These are phyloP conservation scores for Durio zibethinus DNA, from an alignment of 345 rosid species.

Conservation along the genomic window DNA sequence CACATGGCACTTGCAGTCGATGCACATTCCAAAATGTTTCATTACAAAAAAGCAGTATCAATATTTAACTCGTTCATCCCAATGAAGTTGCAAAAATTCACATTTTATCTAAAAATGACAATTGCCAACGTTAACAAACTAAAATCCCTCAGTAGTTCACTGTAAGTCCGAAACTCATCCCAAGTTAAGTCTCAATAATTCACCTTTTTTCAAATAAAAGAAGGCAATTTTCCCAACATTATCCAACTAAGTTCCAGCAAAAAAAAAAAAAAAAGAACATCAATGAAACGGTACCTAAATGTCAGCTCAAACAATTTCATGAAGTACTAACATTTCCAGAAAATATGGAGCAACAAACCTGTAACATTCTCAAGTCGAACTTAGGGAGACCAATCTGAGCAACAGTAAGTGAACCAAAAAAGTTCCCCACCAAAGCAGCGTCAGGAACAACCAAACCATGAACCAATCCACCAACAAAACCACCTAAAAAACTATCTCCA, in stretches of 20 bases:
- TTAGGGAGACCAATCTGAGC: conserved; percentile 83
- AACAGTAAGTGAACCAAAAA: conserved; percentile 90
- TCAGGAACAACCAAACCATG: conserved; percentile 76
- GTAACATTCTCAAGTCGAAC: conserved; percentile 55
- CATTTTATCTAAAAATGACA: background rate
- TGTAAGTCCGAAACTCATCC: background rate
- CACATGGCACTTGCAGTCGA: background rate
- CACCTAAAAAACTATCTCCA: conserved; percentile 89
- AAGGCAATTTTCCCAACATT: background rate
- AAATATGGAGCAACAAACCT: conserved; percentile 42
- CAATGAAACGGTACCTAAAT: background rate
- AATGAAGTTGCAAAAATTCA: background rate
- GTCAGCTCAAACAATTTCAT: background rate
- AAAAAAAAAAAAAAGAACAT: background rate
- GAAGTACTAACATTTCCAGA: background rate
- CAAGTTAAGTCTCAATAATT: background rate
- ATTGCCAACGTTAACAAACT: background rate
- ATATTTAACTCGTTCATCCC: background rate
- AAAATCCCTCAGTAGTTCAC: background rate
- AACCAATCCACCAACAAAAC: conserved; percentile 72
- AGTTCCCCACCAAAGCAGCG: conserved; percentile 88
- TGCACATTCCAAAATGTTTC: conserved; percentile 3
- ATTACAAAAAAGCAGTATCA: background rate
- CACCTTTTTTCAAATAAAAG: background rate
- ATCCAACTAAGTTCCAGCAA: background rate